Percentiles rank a stretch among this genome's conserved stretches.
Conservation (phyloP, 148 eudicot species). For the Diospyros kaki region DNA sequence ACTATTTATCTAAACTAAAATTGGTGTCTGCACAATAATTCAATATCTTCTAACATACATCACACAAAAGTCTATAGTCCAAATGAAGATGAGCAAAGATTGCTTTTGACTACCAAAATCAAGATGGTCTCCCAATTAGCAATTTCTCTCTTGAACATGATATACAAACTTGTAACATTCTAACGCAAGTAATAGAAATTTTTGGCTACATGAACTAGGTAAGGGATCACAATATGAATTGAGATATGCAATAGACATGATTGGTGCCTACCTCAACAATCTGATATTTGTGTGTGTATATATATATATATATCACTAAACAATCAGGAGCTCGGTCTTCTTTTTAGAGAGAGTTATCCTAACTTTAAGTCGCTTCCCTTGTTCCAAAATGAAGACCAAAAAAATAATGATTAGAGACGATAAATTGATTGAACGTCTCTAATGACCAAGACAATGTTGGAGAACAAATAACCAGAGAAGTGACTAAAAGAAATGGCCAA, state of each 20-base stretch:
- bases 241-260: constrained; percentile 22
- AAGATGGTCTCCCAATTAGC: constrained; percentile 33
- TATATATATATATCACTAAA: neutral
- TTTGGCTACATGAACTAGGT: constrained; percentile 1
- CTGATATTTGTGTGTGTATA: constrained; percentile 9
- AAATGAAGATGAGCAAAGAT: constrained; percentile 13
- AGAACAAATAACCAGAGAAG: too few species aligned
- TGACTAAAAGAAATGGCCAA: too few species aligned
- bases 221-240: constrained; percentile 15
- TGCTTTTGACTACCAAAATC: constrained; percentile 40
- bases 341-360: constrained; percentile 20
- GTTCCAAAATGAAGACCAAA: constrained; percentile 84
- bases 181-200: constrained; percentile 15
- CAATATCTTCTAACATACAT: constrained; percentile 18
- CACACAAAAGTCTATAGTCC: neutral
- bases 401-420: constrained; percentile 56
- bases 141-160: constrained; percentile 24
- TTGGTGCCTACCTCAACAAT: constrained; percentile 18
- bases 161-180: constrained; percentile 29
- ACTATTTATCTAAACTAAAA: too few species aligned
- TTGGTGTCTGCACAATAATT: constrained; percentile 9
- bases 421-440: too few species aligned
- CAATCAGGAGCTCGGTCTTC: constrained; percentile 17
- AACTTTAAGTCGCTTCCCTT: constrained; percentile 72
- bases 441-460: too few species aligned